These are phyloP conservation scores for Musa acuminata DNA, from an alignment of 176 grass and related monocot species.

Conservation along the genomic window DNA sequence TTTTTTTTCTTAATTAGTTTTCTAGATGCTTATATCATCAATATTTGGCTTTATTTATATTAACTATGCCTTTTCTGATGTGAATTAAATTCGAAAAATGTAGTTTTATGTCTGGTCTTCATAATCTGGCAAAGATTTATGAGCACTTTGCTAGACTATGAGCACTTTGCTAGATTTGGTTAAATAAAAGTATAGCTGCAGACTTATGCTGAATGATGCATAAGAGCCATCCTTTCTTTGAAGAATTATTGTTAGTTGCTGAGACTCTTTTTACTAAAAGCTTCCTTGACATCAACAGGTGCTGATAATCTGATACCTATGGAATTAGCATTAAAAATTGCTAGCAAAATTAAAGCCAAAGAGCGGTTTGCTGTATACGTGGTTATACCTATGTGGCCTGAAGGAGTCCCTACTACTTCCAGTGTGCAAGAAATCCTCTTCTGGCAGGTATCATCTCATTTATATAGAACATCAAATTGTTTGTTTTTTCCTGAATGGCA, in stretches of 20 bases:
- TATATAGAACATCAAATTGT: background rate
- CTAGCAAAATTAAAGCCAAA: conserved; percentile 66
- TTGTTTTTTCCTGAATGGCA: background rate
- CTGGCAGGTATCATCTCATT: conserved; percentile 58
- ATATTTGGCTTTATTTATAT: no score
- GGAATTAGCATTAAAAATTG: conserved; percentile 91
- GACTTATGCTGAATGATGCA: background rate
- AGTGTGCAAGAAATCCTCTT: conserved; percentile 94
- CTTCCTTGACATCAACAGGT: no score
- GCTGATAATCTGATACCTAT: conserved; percentile 98
- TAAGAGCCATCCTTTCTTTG: background rate
- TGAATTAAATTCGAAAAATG: background rate
- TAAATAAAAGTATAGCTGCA: background rate
- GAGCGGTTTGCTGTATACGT: conserved; percentile 90
- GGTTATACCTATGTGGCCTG: conserved; percentile 97
- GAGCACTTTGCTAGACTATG: background rate
- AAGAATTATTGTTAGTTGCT: background rate
- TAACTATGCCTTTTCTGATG: no score
- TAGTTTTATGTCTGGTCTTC: background rate
- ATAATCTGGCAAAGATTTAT: background rate
- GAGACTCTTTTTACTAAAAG: no score
- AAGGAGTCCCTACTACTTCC: conserved; percentile 63
- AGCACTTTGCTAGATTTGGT: background rate
- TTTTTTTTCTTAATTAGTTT: no score
- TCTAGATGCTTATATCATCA: no score